Base-by-base conservation (phyloP, 2,329 filamentous ascomycete species). In the Epichloe brachyelytri region DNA sequence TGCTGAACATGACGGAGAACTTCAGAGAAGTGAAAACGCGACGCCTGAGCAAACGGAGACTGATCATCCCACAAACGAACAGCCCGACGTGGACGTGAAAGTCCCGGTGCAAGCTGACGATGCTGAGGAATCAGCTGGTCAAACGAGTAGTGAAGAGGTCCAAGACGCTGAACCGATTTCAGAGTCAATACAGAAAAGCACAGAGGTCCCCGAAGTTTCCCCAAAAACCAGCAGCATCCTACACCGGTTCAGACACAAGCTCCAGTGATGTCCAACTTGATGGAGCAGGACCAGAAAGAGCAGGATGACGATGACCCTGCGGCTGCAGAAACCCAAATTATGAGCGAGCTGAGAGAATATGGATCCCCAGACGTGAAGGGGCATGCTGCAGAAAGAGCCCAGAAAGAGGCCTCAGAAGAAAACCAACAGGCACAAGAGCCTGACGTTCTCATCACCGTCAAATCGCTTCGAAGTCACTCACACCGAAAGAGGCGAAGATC, bases 381-480 rank as follows among this genome's bases (percentile, higher is more conserved):
- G 40, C 48, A 52, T 46, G 49, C 15, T 15, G 19, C 12, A 20
- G 39, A 38, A 33, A 41, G 14, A 33, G 17, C 5, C 7, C 14
- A 30, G 39, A 22, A 34, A 46, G 33, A 37, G 2, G 17, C 22
- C 4, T 47, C 45, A 4, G 26, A 36, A 20, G 38, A 33, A 11
- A n/a, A n/a, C 4, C 19, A 30, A 14, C 20, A 52, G 51, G 46
- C 17, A 26, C 54, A 54, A 41, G 54, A 55, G 48, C 50, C 55
- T 5, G 64, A 66, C 14, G 46, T 58, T n/a, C 49, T 56, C 38
- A 62, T 62, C 45, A 59, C 60, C 10, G 57, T 59, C 37, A 62
- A 63, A 47, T 61, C 63, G 15, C 56, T 65, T 26, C 63, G 65
- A 34, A 63, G 62, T 54, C 59, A 60, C 22, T 57, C 57, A 33